Conservation (phyloP, 345 rosid genomes). For the Lepidium sativum region DNA sequence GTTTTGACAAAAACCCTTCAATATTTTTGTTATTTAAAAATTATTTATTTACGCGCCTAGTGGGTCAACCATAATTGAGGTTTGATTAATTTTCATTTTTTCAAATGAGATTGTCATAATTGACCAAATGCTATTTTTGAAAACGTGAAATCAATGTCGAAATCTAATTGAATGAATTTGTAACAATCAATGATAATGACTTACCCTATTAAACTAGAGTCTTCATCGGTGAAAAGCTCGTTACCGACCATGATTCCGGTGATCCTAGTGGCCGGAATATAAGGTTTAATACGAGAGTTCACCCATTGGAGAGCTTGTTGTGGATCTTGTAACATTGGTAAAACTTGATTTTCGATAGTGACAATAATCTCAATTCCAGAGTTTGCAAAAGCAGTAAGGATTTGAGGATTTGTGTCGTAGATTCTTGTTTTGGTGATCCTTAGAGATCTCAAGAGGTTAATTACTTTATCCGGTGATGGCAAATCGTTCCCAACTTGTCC, state of each 20-base stretch:
- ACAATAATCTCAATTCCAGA: slow-evolving; percentile 67
- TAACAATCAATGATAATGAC: not conserved
- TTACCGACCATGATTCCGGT: slow-evolving; percentile 74
- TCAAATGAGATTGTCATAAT: not conserved
- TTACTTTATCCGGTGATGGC: slow-evolving; percentile 62
- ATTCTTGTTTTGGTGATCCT: slow-evolving; percentile 68
- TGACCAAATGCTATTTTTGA: not conserved
- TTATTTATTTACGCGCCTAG: too few relatives aligned
- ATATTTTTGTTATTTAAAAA: too few relatives aligned
- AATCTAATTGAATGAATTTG: not conserved
- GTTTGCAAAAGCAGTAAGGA: slow-evolving; percentile 61
- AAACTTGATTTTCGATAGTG: slow-evolving; percentile 68
- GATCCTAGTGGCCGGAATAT: slow-evolving; percentile 58
- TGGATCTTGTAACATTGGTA: slow-evolving; percentile 48
- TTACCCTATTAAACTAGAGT: slow-evolving; percentile 33
- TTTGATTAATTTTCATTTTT: not conserved
- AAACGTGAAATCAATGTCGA: not conserved
- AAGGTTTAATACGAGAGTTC: slow-evolving; percentile 53
- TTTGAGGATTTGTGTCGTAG: slow-evolving; percentile 77
- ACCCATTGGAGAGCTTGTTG: slow-evolving; percentile 85
- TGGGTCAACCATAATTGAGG: too few relatives aligned
- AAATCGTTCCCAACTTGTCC: slow-evolving; percentile 83
- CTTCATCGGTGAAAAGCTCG: slow-evolving; percentile 49
- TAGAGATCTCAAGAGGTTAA: slow-evolving; percentile 53
- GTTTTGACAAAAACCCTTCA: not conserved